These are phyloP conservation scores for Fusarium agapanthi DNA, from an alignment of 2,329 filamentous ascomycete genomes.

Conservation along the genomic window DNA sequence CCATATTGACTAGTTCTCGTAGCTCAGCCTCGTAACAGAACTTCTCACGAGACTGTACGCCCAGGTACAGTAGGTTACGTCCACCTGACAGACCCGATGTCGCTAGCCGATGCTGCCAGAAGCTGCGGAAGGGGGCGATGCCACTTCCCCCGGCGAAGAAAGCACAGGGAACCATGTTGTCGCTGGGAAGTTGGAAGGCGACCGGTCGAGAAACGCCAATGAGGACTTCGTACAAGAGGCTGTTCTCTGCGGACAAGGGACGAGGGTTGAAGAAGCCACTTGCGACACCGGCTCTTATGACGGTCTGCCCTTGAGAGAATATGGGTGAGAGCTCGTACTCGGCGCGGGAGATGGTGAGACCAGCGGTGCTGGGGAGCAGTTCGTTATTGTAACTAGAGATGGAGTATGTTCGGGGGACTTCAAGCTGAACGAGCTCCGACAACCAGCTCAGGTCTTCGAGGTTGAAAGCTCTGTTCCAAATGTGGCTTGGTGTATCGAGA, in stretches of 20 bases:
- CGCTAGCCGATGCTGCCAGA: constrained; percentile 58
- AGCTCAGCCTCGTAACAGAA: constrained; percentile 38
- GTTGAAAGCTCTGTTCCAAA: constrained; percentile 62
- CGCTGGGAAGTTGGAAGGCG: constrained; percentile 61
- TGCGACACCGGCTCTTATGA: constrained; percentile 56
- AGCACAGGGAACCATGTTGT: constrained; percentile 59
- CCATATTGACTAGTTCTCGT: constrained; percentile 49
- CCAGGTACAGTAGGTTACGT: constrained; percentile 59
- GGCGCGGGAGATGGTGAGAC: constrained; percentile 60
- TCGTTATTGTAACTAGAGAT: constrained; percentile 61
- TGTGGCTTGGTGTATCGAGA: constrained; percentile 55
- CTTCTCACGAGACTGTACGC: constrained; percentile 62
- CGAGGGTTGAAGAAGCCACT: constrained; percentile 63
- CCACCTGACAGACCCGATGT: constrained; percentile 50
- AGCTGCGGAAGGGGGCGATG: constrained; percentile 62
- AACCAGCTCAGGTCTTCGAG: constrained; percentile 57
- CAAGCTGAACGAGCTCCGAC: constrained; percentile 55
- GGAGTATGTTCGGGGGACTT: constrained; percentile 62
- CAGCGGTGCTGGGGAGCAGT: constrained; percentile 59
- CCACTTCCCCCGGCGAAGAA: constrained; percentile 64
- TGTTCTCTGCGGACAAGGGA: constrained; percentile 46
- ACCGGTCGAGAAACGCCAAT: constrained; percentile 62
- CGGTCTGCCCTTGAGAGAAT: constrained; percentile 46
- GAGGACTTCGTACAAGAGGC: constrained; percentile 55
- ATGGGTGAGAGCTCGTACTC: constrained; percentile 58